These are phyloP conservation scores for Linum usitatissimum DNA, from an alignment of 345 rosid species.

Conservation along the genomic window DNA sequence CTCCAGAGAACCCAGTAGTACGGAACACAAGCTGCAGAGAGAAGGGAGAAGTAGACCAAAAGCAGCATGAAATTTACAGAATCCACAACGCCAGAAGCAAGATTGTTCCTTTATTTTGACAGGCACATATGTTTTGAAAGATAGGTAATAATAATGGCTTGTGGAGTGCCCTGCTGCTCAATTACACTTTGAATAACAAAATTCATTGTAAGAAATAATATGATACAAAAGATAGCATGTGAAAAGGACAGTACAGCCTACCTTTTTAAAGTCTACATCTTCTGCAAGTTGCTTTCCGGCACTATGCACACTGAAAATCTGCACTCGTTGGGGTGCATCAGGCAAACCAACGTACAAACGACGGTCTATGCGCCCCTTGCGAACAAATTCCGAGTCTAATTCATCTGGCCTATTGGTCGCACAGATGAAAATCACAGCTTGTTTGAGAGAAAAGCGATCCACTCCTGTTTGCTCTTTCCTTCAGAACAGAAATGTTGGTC, in stretches of 20 bases:
- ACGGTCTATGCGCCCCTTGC: constrained; percentile 87
- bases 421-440: constrained; percentile 97
- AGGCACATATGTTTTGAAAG: too few relatives aligned
- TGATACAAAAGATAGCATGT: background rate
- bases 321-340: constrained; percentile 79
- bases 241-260: constrained; percentile 13
- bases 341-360: constrained; percentile 92
- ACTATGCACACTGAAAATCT: constrained; percentile 86
- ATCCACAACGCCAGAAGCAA: too few relatives aligned
- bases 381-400: constrained; percentile 88
- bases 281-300: constrained; percentile 72
- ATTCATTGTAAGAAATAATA: background rate
- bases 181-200: too few relatives aligned
- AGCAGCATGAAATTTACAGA: too few relatives aligned
- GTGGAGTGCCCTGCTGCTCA: too few relatives aligned
- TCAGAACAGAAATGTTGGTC: constrained; percentile 7
- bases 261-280: constrained; percentile 80
- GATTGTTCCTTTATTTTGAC: too few relatives aligned
- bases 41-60: constrained; percentile 1
- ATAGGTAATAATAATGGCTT: too few relatives aligned
- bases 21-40: constrained; percentile 77
- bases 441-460: constrained; percentile 80
- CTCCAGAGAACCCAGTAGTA: constrained; percentile 92
- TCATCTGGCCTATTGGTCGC: constrained; percentile 98
- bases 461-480: constrained; percentile 87